Percentiles rank a stretch among this genome's conserved stretches.
Evolutionary conservation across 2,329 filamentous ascomycete genomes (phyloP).

Genomic region (Fusarium agapanthi): DNA sequence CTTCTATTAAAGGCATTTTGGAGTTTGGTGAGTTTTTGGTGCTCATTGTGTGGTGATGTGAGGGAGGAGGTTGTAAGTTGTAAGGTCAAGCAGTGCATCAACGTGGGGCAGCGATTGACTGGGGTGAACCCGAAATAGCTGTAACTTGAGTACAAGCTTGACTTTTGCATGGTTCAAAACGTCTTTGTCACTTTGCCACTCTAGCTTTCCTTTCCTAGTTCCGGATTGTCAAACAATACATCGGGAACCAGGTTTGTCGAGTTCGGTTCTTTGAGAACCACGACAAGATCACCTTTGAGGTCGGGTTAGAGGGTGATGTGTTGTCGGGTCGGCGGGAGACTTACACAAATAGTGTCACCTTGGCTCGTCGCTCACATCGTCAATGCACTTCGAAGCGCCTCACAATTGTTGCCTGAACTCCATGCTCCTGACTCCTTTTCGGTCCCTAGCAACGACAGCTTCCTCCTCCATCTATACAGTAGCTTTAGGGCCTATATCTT

Average conservation of each 20-base stretch:
- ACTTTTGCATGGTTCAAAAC: not conserved
- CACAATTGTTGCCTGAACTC: no score
- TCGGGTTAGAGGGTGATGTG: no score
- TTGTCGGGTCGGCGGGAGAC: no score
- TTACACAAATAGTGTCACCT: no score
- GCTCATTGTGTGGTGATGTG: slow-evolving; percentile 10
- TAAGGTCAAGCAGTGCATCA: not conserved
- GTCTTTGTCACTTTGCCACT: not conserved
- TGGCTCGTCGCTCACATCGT: no score
- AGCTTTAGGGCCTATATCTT: no score
- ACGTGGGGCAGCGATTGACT: not conserved
- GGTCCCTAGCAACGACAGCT: no score
- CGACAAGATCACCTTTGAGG: not conserved
- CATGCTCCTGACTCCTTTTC: no score
- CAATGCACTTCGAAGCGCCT: no score
- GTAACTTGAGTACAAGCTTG: no score
- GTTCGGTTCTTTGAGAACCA: not conserved
- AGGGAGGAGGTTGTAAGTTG: not conserved
- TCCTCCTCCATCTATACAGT: no score
- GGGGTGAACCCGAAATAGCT: not conserved
- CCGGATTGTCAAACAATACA: not conserved
- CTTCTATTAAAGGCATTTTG: slow-evolving; percentile 33
- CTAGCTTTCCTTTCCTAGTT: no score
- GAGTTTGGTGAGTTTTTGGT: not conserved
- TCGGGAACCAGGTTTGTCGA: not conserved